Evolutionary conservation across 2,329 filamentous ascomycete genomes (phyloP).

Genomic region (Colletotrichum caudatum): DNA sequence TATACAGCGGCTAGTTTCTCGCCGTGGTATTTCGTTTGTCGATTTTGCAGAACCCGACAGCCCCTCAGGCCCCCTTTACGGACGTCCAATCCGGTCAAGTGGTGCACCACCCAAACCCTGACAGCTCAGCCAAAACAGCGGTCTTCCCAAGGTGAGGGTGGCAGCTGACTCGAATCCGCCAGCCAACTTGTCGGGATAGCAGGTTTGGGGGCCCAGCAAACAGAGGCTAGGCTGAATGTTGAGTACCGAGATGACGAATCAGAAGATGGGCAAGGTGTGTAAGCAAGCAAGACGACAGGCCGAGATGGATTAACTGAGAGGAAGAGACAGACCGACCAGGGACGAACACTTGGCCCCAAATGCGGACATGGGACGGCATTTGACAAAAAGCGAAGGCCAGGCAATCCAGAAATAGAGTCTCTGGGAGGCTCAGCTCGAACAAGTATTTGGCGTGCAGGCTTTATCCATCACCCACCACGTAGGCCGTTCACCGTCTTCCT

Average conservation of each 20-base stretch:
- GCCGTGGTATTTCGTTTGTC: neutral
- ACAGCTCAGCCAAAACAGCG: slow-evolving; percentile 26
- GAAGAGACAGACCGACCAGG: slow-evolving; percentile 2
- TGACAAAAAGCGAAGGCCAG: slow-evolving; percentile 9
- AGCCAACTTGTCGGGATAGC: slow-evolving; percentile 1
- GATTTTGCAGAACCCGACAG: neutral
- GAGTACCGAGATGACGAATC: slow-evolving; percentile 25
- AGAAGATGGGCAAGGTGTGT: slow-evolving; percentile 12
- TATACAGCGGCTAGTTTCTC: slow-evolving; percentile 13
- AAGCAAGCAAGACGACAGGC: slow-evolving; percentile 4
- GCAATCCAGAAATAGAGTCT: slow-evolving; percentile 17
- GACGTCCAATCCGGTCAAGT: slow-evolving; percentile 24
- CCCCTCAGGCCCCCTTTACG: neutral
- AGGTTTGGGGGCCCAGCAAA: slow-evolving; percentile 11
- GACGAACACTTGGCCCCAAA: neutral
- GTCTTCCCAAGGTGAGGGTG: neutral
- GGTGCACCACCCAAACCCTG: slow-evolving; percentile 5
- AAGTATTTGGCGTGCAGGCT: slow-evolving; percentile 31
- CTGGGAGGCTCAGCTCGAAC: neutral
- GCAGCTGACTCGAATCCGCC: slow-evolving; percentile 8
- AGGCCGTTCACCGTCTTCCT: neutral
- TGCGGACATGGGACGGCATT: slow-evolving; percentile 10
- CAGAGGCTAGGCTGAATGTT: neutral
- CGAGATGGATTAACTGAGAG: slow-evolving; percentile 6
- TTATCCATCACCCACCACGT: slow-evolving; percentile 6